Evolutionary conservation across 768 basidiomycete genomes (phyloP), one percentile per base, ranked within the genome.

Genomic region (Galerina marginata): DNA sequence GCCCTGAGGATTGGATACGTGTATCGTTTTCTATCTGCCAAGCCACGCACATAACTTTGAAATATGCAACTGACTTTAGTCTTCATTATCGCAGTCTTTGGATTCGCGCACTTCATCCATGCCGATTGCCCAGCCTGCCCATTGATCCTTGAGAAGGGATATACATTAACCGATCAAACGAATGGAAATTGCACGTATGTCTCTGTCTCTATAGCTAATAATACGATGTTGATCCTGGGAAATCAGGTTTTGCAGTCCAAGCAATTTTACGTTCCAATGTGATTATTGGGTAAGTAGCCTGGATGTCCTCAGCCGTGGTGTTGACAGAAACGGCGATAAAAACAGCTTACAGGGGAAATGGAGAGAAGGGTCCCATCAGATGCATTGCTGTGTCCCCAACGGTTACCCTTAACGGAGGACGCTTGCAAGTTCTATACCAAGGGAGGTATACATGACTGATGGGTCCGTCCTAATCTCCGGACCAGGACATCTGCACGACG

Each of bases 381-480:
- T 3, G 7, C 49, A n/a, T 7, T 10, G 15, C 20, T 49, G 14
- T 58, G 47, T 42, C 56, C 48, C 7, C 15, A n/a, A 15, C 29
- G 11, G 36, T 23, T 58, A 4, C 37, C 47, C 25, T 16, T 58
- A 3, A 58, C 56, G 2, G 47, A 39, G 33, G 56, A 58, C 29
- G 56, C 48, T n/a, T 58, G 56, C 40, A 40, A 50, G n/a, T 58
- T 49, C 33, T 58, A 58, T 26, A 58, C 38, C 1, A 9, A 38
- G 4, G 56, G 56, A 12, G 56, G 56, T 7, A 23, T 48, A 7
- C 33, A 49, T 2, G 56, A 57, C 36, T 57, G 42, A 39, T 20
- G 29, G 29, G 4, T 33, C 29, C 2, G 29, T 33, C 20, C 20
- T 20, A 20, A 20, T 20, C 20, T 20, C 20, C 20, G 20, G 20